Base-by-base conservation (phyloP, 202 grass and related monocot genomes). In the Setaria italica region DNA sequence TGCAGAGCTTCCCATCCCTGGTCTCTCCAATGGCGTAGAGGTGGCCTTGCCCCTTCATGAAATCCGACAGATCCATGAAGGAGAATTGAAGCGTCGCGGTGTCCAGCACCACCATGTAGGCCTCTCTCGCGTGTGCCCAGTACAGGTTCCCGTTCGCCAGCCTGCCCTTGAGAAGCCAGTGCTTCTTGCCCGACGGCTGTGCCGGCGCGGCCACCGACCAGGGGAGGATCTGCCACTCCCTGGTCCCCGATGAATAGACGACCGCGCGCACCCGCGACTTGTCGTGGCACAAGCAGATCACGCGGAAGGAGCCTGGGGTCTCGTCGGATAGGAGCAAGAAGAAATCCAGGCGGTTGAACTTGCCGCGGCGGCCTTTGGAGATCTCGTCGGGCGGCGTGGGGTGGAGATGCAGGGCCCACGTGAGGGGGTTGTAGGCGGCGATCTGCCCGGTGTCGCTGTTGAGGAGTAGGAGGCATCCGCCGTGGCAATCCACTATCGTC, bases 391-490 rank as follows among this genome's bases (percentile, higher is more conserved):
- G 45, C 13, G 81, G 81, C 47, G 11, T 35, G 45, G 80, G 60
- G 3, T 67, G n/a, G 48, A 84, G 14, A 9, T 57, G 14, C n/a
- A 76, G 48, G 48, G 59, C 35, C 20, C 72, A 34, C 4, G 60
- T 33, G 62, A 76, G 9, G n/a, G 82, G 82, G 15, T 56, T 65
- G 72, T 84, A 84, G n/a, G 53, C 62, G 4, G 82, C 72, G 9
- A 67, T 51, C 82, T 66, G 72, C 14, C 45, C 10, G 72, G 21
- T 76, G 14, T 1, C 13, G 2, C 0, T 15, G 59, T 43, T 67
- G 34, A 67, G 0, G 35, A 84, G 72, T 12, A 84, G 3, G 9
- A 67, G 34, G 15, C 30, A 56, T 37, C 82, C 82, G 7, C 63
- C 19, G 20, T 6, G 67, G 41, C 67, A 46, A 5, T 60, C 39